phyloP scores from a whole-genome alignment of 208 protist species.

The Plasmodiophora brassicae region DNA sequence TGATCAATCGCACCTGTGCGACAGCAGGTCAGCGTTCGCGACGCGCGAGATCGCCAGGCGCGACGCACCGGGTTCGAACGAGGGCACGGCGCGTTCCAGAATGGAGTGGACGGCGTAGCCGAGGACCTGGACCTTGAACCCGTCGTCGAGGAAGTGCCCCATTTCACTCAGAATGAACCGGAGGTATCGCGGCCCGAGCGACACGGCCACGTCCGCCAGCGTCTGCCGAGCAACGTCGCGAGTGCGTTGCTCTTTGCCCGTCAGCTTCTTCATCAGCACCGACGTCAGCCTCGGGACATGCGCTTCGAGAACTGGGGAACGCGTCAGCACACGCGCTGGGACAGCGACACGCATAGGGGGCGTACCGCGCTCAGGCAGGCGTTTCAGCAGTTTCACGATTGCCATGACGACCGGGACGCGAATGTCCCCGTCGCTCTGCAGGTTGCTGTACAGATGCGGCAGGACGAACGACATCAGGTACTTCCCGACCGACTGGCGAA shows the following conservation, averaged over 20 bases:
- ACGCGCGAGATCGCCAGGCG: too few relatives aligned
- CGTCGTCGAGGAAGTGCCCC: not conserved
- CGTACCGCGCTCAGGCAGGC: not conserved
- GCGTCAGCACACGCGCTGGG: not conserved
- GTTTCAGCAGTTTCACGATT: not conserved
- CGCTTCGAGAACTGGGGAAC: not conserved
- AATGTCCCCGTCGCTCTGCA: not conserved
- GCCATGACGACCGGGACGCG: not conserved
- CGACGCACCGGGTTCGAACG: not conserved
- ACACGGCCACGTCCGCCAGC: not conserved
- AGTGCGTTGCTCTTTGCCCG: not conserved
- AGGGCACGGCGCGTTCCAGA: not conserved
- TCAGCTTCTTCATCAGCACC: not conserved
- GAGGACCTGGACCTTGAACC: not conserved
- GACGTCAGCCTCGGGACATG: not conserved
- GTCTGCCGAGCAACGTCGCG: not conserved
- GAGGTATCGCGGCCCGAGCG: not conserved
- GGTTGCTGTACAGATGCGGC: not conserved
- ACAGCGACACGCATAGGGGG: not conserved
- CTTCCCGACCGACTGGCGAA: not conserved
- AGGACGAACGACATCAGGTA: not conserved
- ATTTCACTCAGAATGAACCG: not conserved
- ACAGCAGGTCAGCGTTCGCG: too few relatives aligned
- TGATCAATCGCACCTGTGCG: not conserved
- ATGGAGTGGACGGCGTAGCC: not conserved